Evolutionary conservation across 805 yeast species (phyloP).

Genomic region (Jamesozyma jinghongensis): DNA sequence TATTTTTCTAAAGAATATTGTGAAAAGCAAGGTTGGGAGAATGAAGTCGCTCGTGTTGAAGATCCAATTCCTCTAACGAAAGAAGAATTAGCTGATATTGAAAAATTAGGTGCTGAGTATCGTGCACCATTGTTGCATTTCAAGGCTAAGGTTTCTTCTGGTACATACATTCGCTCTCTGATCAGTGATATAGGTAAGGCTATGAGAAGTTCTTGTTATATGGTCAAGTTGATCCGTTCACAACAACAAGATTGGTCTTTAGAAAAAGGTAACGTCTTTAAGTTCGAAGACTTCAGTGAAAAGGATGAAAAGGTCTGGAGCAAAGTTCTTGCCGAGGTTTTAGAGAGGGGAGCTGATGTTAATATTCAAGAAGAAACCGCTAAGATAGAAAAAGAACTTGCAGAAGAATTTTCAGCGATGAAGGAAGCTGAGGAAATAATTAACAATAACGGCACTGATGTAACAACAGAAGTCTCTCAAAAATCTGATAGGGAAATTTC

Average conservation of each 20-base stretch:
- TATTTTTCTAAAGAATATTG: constrained; percentile 51
- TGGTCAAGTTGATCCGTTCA: constrained; percentile 70
- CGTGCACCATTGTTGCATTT: constrained; percentile 66
- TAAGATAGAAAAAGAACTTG: constrained; percentile 21
- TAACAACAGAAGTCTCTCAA: background rate
- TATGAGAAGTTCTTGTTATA: constrained; percentile 70
- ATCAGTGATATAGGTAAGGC: constrained; percentile 84
- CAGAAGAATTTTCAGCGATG: constrained; percentile 2
- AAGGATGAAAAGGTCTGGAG: constrained; percentile 63
- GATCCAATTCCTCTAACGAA: constrained; percentile 34
- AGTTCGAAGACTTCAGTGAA: constrained; percentile 53
- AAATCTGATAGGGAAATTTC: background rate
- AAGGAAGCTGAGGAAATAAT: background rate
- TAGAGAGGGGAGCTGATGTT: constrained; percentile 37
- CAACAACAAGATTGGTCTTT: constrained; percentile 82
- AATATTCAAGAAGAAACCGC: constrained; percentile 35
- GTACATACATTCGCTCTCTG: constrained; percentile 86
- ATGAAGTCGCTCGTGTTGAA: constrained; percentile 32
- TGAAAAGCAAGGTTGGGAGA: constrained; percentile 35
- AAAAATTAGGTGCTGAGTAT: constrained; percentile 32
- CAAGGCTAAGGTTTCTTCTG: constrained; percentile 77
- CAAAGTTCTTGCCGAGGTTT: constrained; percentile 46
- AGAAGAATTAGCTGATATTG: constrained; percentile 23
- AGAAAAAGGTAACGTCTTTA: constrained; percentile 56
- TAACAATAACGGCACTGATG: background rate